Conservation (phyloP, 2,329 filamentous ascomycete genomes). For the Apiospora hydei region DNA sequence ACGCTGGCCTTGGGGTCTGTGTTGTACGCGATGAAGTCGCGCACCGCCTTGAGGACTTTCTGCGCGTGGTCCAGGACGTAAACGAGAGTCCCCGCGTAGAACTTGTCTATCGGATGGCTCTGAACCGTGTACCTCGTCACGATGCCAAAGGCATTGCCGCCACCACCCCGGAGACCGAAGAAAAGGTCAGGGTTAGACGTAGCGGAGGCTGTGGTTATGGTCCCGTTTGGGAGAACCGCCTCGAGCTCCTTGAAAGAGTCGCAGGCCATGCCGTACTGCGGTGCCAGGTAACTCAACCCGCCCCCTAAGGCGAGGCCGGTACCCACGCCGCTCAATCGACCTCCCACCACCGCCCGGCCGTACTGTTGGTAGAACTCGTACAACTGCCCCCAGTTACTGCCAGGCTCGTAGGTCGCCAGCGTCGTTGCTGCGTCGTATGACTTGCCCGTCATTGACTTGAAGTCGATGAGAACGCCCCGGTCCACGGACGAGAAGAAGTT, state of each 20-base stretch:
- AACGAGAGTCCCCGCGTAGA: constrained; percentile 40
- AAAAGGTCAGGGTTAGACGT: constrained; percentile 38
- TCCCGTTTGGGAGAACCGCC: constrained; percentile 40
- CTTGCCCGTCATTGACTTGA: constrained; percentile 36
- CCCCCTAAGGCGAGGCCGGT: constrained; percentile 38
- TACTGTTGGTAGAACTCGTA: constrained; percentile 32
- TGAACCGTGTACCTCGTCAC: constrained; percentile 37
- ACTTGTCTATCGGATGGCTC: constrained; percentile 36
- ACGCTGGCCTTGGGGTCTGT: constrained; percentile 44
- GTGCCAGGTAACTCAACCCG: constrained; percentile 38
- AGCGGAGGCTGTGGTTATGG: constrained; percentile 33
- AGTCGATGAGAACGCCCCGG: constrained; percentile 36
- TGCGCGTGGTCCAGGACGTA: constrained; percentile 39
- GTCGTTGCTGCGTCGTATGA: constrained; percentile 36
- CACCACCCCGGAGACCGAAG: constrained; percentile 38
- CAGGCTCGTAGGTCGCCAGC: constrained; percentile 37
- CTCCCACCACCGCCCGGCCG: constrained; percentile 38
- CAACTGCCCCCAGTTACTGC: constrained; percentile 37
- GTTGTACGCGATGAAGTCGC: constrained; percentile 43
- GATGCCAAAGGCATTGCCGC: constrained; percentile 39
- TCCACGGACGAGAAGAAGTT: constrained; percentile 36
- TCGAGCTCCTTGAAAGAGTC: constrained; percentile 40
- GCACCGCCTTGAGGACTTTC: constrained; percentile 38
- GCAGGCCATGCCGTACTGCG: constrained; percentile 39
- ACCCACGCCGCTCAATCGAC: constrained; percentile 36